phyloP scores from a whole-genome alignment of 2,329 filamentous ascomycete species.

The Venturia carpophila region DNA sequence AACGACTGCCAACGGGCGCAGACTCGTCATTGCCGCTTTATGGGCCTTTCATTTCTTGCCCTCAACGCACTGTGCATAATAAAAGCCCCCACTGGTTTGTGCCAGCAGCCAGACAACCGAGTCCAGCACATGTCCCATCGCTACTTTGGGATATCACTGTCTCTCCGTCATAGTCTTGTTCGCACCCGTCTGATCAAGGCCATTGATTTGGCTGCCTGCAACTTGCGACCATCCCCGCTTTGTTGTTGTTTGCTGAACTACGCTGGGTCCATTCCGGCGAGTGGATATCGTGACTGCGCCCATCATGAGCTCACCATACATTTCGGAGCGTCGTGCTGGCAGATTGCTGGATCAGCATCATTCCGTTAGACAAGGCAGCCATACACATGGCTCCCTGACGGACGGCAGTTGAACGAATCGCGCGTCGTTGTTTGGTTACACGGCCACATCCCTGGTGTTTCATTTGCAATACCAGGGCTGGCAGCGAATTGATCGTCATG shows the following conservation, averaged over 20 bases:
- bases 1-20: background rate
- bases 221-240: background rate
- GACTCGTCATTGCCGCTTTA: background rate
- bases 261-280: background rate
- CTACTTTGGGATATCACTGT: background rate
- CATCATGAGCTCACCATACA: slow-evolving; percentile 16
- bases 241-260: background rate
- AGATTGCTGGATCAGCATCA: background rate
- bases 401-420: background rate
- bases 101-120: background rate
- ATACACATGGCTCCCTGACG: slow-evolving; percentile 2
- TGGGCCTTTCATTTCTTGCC: slow-evolving; percentile 2
- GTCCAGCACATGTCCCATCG: slow-evolving; percentile 7
- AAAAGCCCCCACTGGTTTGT: background rate
- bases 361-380: slow-evolving; percentile 13
- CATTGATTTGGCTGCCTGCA: background rate
- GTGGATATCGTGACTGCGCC: background rate
- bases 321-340: slow-evolving; percentile 12
- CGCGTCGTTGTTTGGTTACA: background rate
- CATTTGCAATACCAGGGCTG: slow-evolving; percentile 12
- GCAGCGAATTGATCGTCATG: background rate
- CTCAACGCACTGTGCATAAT: background rate
- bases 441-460: slow-evolving; percentile 5
- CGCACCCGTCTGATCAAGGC: background rate
- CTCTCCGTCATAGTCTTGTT: background rate